These are phyloP conservation scores for Mortierella sp. DNA, from an alignment of 371 early-diverging fungal genomes.

Conservation along the genomic window DNA sequence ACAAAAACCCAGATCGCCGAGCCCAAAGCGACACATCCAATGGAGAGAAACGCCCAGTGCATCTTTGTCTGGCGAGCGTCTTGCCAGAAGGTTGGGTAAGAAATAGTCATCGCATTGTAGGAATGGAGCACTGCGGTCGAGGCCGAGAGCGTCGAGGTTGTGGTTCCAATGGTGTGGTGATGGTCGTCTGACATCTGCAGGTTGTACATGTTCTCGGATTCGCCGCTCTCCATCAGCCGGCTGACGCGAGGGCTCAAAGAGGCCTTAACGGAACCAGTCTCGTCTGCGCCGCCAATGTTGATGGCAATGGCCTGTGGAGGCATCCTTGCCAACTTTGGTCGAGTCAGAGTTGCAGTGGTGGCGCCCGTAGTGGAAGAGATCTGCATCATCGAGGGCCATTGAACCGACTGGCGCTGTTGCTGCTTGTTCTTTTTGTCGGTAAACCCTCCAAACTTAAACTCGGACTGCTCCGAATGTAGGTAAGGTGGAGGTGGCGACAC, in stretches of 20 bases:
- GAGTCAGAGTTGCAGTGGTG: conserved; percentile 23
- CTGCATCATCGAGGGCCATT: conserved; percentile 28
- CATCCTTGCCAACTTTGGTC: conserved; percentile 31
- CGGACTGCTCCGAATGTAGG: conserved; percentile 27
- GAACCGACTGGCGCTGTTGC: conserved; percentile 15
- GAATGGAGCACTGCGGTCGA: background rate
- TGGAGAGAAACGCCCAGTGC: conserved; percentile 31
- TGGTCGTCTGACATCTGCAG: conserved; percentile 18
- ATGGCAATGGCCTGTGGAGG: conserved; percentile 31
- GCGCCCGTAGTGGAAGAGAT: conserved; percentile 20
- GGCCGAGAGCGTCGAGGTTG: conserved; percentile 5
- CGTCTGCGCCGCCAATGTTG: background rate
- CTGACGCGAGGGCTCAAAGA: conserved; percentile 7
- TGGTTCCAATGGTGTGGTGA: background rate
- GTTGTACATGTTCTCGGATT: conserved; percentile 16
- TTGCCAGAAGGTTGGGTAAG: conserved; percentile 34
- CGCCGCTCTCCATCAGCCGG: conserved; percentile 15
- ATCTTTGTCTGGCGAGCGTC: conserved; percentile 26
- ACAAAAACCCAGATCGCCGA: conserved; percentile 27
- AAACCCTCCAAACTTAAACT: background rate
- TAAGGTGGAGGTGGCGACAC: conserved; percentile 49
- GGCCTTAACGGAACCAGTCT: background rate
- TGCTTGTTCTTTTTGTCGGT: conserved; percentile 13
- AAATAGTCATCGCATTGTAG: background rate
- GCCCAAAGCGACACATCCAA: conserved; percentile 32